A percentile compares a stretch with the other conserved stretches of the same genome.
phyloP scores from a whole-genome alignment of 257 asterid species.

The Solanum paucissectum region DNA sequence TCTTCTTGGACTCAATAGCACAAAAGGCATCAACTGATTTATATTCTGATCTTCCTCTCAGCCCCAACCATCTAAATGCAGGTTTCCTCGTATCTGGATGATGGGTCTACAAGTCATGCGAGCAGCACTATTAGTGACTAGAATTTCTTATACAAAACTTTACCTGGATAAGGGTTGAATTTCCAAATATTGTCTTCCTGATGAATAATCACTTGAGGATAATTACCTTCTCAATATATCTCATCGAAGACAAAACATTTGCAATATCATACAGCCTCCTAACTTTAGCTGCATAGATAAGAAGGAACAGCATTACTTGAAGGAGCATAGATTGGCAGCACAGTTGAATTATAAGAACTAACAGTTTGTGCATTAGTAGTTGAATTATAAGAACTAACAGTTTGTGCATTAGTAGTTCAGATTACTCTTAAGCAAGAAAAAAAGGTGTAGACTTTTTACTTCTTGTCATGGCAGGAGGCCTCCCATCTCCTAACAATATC shows the following conservation, averaged over 20 bases:
- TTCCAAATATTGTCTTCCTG: neutral
- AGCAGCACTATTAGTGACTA: neutral
- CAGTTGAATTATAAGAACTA: neutral
- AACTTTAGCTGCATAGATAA: conserved; percentile 72
- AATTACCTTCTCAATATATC: conserved; percentile 79
- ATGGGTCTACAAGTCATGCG: conserved; percentile 49
- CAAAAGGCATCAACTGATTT: conserved; percentile 15
- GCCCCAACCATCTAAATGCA: conserved; percentile 84
- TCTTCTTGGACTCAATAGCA: conserved; percentile 42
- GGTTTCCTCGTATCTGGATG: conserved; percentile 95
- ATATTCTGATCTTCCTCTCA: conserved; percentile 26
- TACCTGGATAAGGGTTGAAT: neutral
- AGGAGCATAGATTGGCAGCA: neutral
- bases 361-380: neutral
- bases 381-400: neutral
- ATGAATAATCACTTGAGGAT: neutral
- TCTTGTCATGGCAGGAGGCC: conserved; percentile 79
- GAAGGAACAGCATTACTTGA: neutral
- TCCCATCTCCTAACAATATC: conserved; percentile 77
- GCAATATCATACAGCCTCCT: conserved; percentile 92
- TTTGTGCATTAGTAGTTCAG: neutral
- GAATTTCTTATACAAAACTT: neutral
- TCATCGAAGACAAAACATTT: conserved; percentile 90
- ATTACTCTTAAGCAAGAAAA: neutral
- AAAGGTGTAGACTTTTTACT: conserved; percentile 29